A percentile compares a stretch with the other conserved stretches of the same genome.
phyloP scores from a whole-genome alignment of 768 basidiomycete species.

The Tulasnella sp. region DNA sequence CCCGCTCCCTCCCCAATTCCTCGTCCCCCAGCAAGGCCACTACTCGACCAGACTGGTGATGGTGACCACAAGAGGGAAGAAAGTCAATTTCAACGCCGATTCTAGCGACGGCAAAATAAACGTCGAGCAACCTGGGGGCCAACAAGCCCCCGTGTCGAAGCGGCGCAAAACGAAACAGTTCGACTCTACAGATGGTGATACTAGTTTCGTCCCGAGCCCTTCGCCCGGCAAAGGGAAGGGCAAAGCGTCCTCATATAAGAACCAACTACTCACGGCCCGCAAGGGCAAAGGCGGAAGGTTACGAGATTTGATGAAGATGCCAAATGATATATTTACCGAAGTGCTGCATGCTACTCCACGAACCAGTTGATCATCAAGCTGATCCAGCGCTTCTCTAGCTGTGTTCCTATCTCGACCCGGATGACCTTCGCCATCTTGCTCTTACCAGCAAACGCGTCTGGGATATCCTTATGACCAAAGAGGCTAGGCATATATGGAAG shows the following conservation, averaged over 20 bases:
- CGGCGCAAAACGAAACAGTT: neutral
- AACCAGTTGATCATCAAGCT: too few species aligned
- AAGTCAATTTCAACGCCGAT: too few species aligned
- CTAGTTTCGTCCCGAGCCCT: neutral
- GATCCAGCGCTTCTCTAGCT: slow-evolving; percentile 1
- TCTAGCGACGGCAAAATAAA: too few species aligned
- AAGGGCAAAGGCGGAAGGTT: slow-evolving; percentile 22
- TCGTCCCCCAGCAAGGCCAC: too few species aligned
- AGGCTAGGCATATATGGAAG: slow-evolving; percentile 14
- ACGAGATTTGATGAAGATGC: slow-evolving; percentile 28
- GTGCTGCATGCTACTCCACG: slow-evolving; percentile 21
- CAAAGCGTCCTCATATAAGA: neutral
- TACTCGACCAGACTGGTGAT: too few species aligned
- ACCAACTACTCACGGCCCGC: neutral
- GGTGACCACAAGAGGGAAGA: neutral
- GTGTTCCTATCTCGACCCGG: slow-evolving; percentile 11
- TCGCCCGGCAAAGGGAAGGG: neutral
- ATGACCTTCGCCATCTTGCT: slow-evolving; percentile 20
- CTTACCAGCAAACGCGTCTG: slow-evolving; percentile 16
- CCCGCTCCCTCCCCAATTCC: too few species aligned
- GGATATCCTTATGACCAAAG: slow-evolving; percentile 15
- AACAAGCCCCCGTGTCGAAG: neutral
- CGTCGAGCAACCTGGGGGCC: too few species aligned
- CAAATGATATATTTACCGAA: slow-evolving; percentile 28
- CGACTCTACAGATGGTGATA: neutral